Evolutionary conservation across 441 rosid genomes (phyloP).

Genomic region (Mallotus japonicus): DNA sequence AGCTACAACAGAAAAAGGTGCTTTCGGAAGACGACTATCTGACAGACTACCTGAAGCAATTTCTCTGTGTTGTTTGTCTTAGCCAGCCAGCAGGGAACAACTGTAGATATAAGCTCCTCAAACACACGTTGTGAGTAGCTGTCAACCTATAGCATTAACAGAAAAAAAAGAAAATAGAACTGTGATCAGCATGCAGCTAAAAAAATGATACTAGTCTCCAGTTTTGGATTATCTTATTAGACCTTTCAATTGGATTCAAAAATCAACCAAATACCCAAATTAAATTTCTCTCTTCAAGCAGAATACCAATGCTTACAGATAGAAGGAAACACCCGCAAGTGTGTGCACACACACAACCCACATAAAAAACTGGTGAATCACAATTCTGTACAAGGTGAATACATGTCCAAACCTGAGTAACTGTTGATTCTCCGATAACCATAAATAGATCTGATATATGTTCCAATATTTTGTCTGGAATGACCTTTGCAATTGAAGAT

Average conservation of each 20-base stretch:
- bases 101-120: slow-evolving; percentile 78
- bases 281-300: neutral
- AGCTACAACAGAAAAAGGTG: slow-evolving; percentile 3
- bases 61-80: slow-evolving; percentile 53
- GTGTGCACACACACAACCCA: neutral
- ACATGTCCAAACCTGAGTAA: slow-evolving; percentile 68
- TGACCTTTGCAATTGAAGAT: slow-evolving; percentile 59
- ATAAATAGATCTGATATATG: slow-evolving; percentile 65
- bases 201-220: neutral
- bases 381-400: slow-evolving; percentile 2
- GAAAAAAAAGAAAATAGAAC: neutral
- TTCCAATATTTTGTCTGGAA: slow-evolving; percentile 68
- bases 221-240: neutral
- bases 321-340: neutral
- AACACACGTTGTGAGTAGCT: slow-evolving; percentile 70
- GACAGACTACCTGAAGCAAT: slow-evolving; percentile 60
- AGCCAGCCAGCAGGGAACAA: slow-evolving; percentile 87
- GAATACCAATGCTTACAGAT: neutral
- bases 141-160: slow-evolving; percentile 54
- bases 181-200: slow-evolving; percentile 4
- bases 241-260: neutral
- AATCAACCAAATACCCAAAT: neutral
- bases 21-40: slow-evolving; percentile 8
- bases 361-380: neutral
- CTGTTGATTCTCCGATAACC: slow-evolving; percentile 78